Evolutionary conservation across 2,329 filamentous ascomycete genomes (phyloP).

Genomic region (Zymoseptoria passerinii): DNA sequence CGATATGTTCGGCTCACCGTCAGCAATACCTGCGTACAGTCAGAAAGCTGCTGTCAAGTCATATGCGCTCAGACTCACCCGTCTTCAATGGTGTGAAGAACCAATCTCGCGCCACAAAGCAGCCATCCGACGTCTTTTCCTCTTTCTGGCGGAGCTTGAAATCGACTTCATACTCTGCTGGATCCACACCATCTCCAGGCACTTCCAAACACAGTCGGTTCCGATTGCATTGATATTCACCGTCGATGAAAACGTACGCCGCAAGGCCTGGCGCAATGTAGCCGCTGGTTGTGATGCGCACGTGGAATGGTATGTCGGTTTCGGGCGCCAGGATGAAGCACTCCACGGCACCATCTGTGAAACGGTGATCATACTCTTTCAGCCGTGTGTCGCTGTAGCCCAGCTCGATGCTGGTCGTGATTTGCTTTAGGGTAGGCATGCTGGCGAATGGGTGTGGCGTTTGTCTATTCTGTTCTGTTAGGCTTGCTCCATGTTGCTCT

Average conservation of each 20-base stretch:
- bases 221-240: constrained; percentile 50
- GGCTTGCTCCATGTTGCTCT: not conserved
- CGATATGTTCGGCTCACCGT: constrained; percentile 29
- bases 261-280: constrained; percentile 48
- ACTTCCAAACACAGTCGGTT: constrained; percentile 39
- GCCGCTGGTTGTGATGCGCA: constrained; percentile 41
- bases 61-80: constrained; percentile 29
- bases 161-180: constrained; percentile 35
- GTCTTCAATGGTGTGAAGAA: constrained; percentile 44
- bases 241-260: constrained; percentile 50
- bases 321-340: constrained; percentile 45
- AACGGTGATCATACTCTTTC: constrained; percentile 43
- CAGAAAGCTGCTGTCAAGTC: not conserved
- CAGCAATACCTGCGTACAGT: constrained; percentile 30
- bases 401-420: constrained; percentile 46
- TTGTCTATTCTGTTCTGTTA: not conserved
- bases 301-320: constrained; percentile 38
- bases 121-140: constrained; percentile 37
- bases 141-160: constrained; percentile 49
- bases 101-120: constrained; percentile 46
- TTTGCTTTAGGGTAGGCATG: constrained; percentile 48
- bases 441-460: constrained; percentile 5
- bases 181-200: constrained; percentile 21
- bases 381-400: constrained; percentile 36
- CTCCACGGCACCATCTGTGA: constrained; percentile 46